These are phyloP conservation scores for Trichophaea hybrida DNA, from an alignment of 2,329 filamentous ascomycete species.

Conservation along the genomic window DNA sequence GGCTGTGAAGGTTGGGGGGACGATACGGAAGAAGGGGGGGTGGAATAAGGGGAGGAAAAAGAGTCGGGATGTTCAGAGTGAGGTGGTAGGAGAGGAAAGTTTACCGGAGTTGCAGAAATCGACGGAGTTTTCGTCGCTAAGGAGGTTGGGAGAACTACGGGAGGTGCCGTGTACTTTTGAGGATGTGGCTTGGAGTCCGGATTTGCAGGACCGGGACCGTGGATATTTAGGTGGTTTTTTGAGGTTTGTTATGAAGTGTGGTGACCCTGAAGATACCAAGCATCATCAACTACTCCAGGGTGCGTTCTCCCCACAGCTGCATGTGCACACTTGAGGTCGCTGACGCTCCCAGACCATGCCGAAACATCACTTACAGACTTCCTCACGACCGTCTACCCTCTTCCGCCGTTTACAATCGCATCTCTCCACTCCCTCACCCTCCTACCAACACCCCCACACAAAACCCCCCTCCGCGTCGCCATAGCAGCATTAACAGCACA, in stretches of 20 bases:
- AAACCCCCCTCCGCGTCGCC: constrained; percentile 5
- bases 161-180: constrained; percentile 24
- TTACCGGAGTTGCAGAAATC: no score
- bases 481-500: constrained; percentile 11
- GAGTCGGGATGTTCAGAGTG: background rate
- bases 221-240: constrained; percentile 19
- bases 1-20: constrained; percentile 13
- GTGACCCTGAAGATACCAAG: constrained; percentile 11
- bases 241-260: constrained; percentile 18
- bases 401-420: constrained; percentile 14
- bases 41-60: constrained; percentile 24
- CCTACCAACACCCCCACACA: constrained; percentile 6
- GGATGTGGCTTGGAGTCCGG: constrained; percentile 20
- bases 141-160: constrained; percentile 3
- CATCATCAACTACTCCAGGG: constrained; percentile 1
- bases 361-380: constrained; percentile 11
- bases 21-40: constrained; percentile 11
- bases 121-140: no score
- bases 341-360: constrained; percentile 1
- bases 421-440: constrained; percentile 20
- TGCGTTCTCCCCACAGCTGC: background rate
- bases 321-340: no score
- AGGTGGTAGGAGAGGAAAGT: no score
- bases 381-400: constrained; percentile 14
- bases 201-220: constrained; percentile 18